Base-by-base conservation (phyloP, 768 basidiomycete species). In the Pholiota microspora region DNA sequence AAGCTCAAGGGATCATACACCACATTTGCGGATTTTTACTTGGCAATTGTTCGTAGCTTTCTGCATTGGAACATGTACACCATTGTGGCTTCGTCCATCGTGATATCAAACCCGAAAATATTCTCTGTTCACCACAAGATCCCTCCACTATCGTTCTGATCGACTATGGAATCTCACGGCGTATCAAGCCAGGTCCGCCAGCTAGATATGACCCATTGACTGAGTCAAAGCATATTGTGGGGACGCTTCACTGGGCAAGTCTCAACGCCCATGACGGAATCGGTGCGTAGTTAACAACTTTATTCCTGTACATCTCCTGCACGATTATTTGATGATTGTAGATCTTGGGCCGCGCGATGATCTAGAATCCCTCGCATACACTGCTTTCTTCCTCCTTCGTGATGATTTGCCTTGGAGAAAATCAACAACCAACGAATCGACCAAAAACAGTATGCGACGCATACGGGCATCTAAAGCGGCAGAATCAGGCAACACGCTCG, bases 321-420 rank as follows among this genome's bases (percentile, higher is more conserved):
- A n/a, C n/a, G 29, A 31, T 31, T 31, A 31, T 6, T 31, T 12
- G 7, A 28, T 46, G 4, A 3, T 34, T 42, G 67, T 65, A 64
- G 34, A 62, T 67, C 36, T 52, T 59, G 28, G 42, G n/a, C 67
- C 64, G 2, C 80, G 80, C 32, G 83, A 84, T 59, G 83, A 84
- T 62, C 68, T 84, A 45, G 82, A 84, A 66, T 77, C 78, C 1
- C 68, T 84, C 18, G 79, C 82, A 3, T 79, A 80, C 60, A 73
- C 77, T 69, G 72, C 80, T 45, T 71, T 84, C 25, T 83, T 81
- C 62, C 81, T 84, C 61, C 68, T 83, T 4, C 77, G 78, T 66
- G 67, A 64, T 75, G 74, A 64, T 52, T 57, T 60, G 23, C 63
- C 62, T 32, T 67, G 66, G 66, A 78, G 75, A 65, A 57, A 55